Base-by-base conservation (phyloP, 495 filamentous ascomycete genomes). In the Penicillium paradoxum region DNA sequence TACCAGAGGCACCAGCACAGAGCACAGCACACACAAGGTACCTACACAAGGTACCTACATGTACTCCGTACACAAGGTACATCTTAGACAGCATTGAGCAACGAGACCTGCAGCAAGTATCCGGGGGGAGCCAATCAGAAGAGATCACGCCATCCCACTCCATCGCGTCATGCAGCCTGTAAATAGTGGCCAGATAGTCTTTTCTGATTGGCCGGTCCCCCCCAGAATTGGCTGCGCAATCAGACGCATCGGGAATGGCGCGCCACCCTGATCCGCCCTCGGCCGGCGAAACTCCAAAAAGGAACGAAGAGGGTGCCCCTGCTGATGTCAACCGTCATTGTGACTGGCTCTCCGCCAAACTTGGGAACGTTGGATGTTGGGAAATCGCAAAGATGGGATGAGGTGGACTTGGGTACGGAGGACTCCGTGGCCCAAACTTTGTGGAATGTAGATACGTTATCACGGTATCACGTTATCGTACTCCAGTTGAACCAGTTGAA, bases 121-220 rank as follows among this genome's bases (percentile, higher is more conserved):
- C 52, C 50, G 46, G 34, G 34, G 33, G 19, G 24, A 15, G 30
- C 60, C 61, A 67, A 69, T 66, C 48, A 67, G 54, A 55, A 45
- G 13, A 22, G 29, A 69, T 67, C 62, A 71, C 66, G 58, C 68
- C 64, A 65, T 62, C 55, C 48, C 40, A 48, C 51, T 60, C 32
- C 56, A 65, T 72, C 62, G 65, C 71, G 67, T 73, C 67, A 73
- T 71, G 69, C 65, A 69, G 25, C 44, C 55, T 63, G 62, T 51
- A 62, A 63, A 67, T 72, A 70, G 69, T 69, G 62, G 62, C 51
- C 43, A 27, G 47, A 56, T 38, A 44, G 33, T 27, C 19, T 27
- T n/a, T 33, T 13, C 29, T 70, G 50, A 69, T 72, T 70, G 65
- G 69, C 14, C 10, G 18, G 25, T 54, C 29, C 21, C 36, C 45